phyloP scores from a whole-genome alignment of 495 filamentous ascomycete species.

The Penicillium fimorum region DNA sequence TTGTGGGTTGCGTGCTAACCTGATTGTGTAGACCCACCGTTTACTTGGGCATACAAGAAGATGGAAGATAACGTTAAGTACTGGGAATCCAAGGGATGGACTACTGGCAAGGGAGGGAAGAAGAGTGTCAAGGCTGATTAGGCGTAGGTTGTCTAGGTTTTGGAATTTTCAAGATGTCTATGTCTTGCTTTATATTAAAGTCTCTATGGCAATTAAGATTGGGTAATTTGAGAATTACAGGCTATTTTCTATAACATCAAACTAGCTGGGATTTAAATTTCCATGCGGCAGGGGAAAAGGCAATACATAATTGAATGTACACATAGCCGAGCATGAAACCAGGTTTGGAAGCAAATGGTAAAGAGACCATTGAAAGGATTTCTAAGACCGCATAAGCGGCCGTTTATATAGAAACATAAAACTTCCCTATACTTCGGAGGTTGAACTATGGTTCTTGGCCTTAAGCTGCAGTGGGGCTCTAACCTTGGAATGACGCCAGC shows the following conservation, averaged over 20 bases:
- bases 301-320: not conserved
- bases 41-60: conserved; percentile 44
- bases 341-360: not conserved
- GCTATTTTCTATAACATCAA: not conserved
- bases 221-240: not conserved
- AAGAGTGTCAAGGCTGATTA: conserved; percentile 45
- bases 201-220: not conserved
- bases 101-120: conserved; percentile 36
- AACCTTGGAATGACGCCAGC: not conserved
- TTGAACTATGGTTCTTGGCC: not conserved
- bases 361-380: not conserved
- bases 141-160: not conserved
- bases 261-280: not conserved
- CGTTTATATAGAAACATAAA: too few relatives aligned
- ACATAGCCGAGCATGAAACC: not conserved
- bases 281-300: not conserved
- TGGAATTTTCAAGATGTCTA: not conserved
- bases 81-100: conserved; percentile 43
- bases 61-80: conserved; percentile 42
- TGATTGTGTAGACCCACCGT: conserved; percentile 30
- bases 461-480: not conserved
- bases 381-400: too few relatives aligned
- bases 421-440: not conserved
- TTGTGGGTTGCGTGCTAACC: not conserved
- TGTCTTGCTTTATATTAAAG: not conserved